Evolutionary conservation across 2,329 filamentous ascomycete genomes (phyloP), one percentile per base, ranked within the genome.

Genomic region (Raffaelea ambrosiae): DNA sequence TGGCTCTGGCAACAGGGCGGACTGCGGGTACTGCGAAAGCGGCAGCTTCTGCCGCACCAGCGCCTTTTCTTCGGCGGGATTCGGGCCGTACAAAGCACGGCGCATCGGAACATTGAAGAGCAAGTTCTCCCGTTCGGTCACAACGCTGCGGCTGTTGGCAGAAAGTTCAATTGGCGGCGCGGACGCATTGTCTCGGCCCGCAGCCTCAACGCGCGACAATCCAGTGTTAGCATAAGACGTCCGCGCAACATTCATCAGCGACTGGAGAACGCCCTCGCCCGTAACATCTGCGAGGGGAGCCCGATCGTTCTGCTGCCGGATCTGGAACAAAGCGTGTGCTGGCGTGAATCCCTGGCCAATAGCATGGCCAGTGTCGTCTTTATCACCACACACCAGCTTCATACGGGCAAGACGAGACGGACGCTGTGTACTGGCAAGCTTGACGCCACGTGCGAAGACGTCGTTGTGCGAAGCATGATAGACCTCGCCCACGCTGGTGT

Each of bases 131-230:
- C 80, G 81, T 64, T 97, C 90, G 14, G 74, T 64, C 5, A 75
- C 67, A 0, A 78, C 68, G 40, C 76, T 74, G 43, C 83, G 81
- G 53, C 83, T 86, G 43, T 83, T 82, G 62, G 84, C 91, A 40
- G 79, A 76, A 5, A 97, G 74, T 54, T 90, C 82, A 51, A 97
- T 83, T 0, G 93, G 93, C 7, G 91, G 90, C 4, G 93, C 91
- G 2, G 86, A 81, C 3, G 86, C 89, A 14, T 76, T 75, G n/a
- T 88, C 86, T 52, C 84, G 74, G 42, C 82, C 86, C 51, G 88
- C 88, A 51, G 87, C 82, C 63, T 98, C 93, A 29, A 96, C 79
- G 18, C 84, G 75, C 45, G 80, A 72, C 26, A 96, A 76, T 1
- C 90, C 88, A 19, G 84, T 81, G 44, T 82, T 73, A 38, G 77